Evolutionary conservation across 805 yeast genomes (phyloP).

Genomic region (Kluyveromyces siamensis): DNA sequence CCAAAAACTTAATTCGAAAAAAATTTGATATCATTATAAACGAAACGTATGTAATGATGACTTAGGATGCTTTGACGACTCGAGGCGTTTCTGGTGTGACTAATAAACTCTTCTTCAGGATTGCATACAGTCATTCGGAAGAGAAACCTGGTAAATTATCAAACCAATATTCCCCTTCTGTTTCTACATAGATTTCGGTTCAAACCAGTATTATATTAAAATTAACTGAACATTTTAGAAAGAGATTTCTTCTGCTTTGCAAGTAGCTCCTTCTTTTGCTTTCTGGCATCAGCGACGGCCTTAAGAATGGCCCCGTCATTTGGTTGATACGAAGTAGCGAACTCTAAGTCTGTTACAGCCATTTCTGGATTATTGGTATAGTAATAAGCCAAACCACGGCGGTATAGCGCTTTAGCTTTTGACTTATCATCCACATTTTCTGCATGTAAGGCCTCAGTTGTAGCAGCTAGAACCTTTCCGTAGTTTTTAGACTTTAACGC

Average conservation of each 20-base stretch:
- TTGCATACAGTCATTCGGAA: neutral
- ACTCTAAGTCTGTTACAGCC: conserved; percentile 57
- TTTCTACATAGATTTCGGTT: no score
- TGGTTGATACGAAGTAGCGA: conserved; percentile 58
- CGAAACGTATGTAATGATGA: neutral
- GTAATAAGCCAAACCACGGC: conserved; percentile 72
- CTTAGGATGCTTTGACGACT: neutral
- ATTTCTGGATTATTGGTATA: conserved; percentile 57
- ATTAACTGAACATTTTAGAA: conserved; percentile 50
- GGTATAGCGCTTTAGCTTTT: conserved; percentile 75
- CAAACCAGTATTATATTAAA: no score
- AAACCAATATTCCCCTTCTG: neutral
- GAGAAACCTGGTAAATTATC: neutral
- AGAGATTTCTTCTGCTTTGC: conserved; percentile 68
- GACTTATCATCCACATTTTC: conserved; percentile 53
- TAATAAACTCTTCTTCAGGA: no score
- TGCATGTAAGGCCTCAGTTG: conserved; percentile 58
- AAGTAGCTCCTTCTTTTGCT: conserved; percentile 40
- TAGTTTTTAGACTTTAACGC: conserved; percentile 56
- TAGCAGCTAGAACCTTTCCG: conserved; percentile 45
- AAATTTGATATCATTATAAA: neutral
- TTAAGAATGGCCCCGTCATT: conserved; percentile 61
- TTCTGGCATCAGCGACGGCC: conserved; percentile 54
- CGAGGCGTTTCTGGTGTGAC: no score
- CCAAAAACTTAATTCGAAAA: neutral